These are phyloP conservation scores for Fusarium nisikadoi DNA, from an alignment of 2,329 filamentous ascomycete species.

Conservation along the genomic window DNA sequence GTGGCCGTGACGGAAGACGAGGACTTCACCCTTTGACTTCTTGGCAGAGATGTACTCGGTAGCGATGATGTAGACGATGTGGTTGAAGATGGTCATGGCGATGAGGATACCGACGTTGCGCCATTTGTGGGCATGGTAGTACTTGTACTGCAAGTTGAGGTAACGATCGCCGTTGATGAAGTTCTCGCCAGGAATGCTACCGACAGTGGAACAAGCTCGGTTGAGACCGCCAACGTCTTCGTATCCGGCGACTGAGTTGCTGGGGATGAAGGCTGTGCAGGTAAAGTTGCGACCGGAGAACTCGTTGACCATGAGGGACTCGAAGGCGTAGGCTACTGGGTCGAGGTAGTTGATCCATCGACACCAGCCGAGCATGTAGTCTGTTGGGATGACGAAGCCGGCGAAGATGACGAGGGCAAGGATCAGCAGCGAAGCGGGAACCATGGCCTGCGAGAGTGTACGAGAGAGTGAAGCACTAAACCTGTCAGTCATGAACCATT, in stretches of 20 bases:
- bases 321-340: conserved; percentile 74
- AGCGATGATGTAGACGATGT: conserved; percentile 59
- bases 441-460: conserved; percentile 61
- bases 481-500: not conserved
- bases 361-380: conserved; percentile 71
- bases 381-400: conserved; percentile 58
- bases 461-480: conserved; percentile 56
- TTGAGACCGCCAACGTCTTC: conserved; percentile 39
- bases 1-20: conserved; percentile 65
- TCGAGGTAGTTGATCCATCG: conserved; percentile 76
- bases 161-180: conserved; percentile 61
- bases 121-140: conserved; percentile 61
- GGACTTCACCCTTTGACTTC: conserved; percentile 69
- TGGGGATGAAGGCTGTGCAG: conserved; percentile 41
- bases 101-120: conserved; percentile 67
- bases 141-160: conserved; percentile 59
- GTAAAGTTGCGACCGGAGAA: conserved; percentile 55
- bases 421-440: conserved; percentile 53
- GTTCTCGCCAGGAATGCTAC: conserved; percentile 56
- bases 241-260: conserved; percentile 46
- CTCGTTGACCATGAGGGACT: conserved; percentile 74
- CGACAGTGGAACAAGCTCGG: conserved; percentile 60
- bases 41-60: conserved; percentile 60
- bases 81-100: conserved; percentile 61
- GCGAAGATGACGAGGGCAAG: conserved; percentile 54